Evolutionary conservation across 2,329 filamentous ascomycete genomes (phyloP).

Genomic region (Venturia effusa): DNA sequence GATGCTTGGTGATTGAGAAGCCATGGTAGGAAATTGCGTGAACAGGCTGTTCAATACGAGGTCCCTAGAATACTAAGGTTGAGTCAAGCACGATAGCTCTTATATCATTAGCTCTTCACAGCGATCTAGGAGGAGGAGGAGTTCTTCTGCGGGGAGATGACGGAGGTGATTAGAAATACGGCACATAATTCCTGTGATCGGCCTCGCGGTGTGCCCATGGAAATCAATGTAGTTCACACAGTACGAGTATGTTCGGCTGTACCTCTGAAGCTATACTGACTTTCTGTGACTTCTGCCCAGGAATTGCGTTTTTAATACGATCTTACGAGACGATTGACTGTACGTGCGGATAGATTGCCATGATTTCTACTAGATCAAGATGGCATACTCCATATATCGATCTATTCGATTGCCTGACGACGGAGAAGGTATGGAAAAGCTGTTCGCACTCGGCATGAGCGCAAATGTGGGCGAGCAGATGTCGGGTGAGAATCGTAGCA

Average conservation of each 20-base stretch:
- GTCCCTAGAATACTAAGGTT: too few relatives aligned
- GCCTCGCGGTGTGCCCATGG: background rate
- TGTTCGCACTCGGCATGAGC: background rate
- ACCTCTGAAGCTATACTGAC: background rate
- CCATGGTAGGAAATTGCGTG: background rate
- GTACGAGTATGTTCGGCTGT: background rate
- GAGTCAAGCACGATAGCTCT: too few relatives aligned
- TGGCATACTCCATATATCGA: background rate
- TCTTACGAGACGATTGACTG: background rate
- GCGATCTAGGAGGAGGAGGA: background rate
- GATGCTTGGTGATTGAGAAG: slow-evolving; percentile 45
- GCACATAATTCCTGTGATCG: background rate
- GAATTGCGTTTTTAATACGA: background rate
- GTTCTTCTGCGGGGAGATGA: background rate
- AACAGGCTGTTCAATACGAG: background rate
- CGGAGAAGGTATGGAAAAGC: background rate
- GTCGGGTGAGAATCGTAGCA: background rate
- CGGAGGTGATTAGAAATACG: slow-evolving; percentile 6
- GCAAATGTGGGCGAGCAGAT: background rate
- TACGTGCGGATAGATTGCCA: background rate
- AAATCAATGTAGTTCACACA: too few relatives aligned
- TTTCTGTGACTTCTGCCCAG: background rate
- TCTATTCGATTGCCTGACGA: background rate
- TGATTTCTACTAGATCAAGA: background rate
- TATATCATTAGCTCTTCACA: background rate